Evolutionary conservation across 495 filamentous ascomycete species (phyloP), one percentile per base, ranked within the genome.

Genomic region (Hyphodiscus hymeniophilus): DNA sequence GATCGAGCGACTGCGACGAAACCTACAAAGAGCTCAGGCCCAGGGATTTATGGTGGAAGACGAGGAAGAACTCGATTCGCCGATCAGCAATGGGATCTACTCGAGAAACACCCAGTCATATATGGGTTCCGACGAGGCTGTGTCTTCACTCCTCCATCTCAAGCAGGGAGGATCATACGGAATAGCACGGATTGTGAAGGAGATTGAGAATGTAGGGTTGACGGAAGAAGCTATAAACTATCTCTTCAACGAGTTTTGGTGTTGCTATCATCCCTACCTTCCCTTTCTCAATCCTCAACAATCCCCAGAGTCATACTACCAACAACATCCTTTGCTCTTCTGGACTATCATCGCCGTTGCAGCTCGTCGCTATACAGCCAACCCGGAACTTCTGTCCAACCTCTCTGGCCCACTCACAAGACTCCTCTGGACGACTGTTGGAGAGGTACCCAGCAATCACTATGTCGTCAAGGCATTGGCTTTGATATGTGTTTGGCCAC

Each of bases 401-500:
- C 70, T 96, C 3, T 74, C 85, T 12, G 76, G 72, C 0, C 88
- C 87, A 16, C 66, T 94, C 38, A 84, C 81, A 10, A 74, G 81
- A 45, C 66, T 92, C 36, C 72, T 94, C 4, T 95, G 89, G 89
- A 77, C 77, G 35, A 89, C 87, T 0, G 66, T 95, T 20, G 82
- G 82, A 31, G 85, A 88, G 42, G 80, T 89, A 3, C 87, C 88
- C 13, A 86, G 88, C 55, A 92, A 76, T 58, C 89, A 94, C 58
- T 84, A 84, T 60, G 82, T 91, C n/a, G 86, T 94, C 54, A 94
- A 94, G 65, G 89, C 89, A 7, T 73, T 96, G 32, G 90, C 85
- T 63, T 61, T 96, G 21, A 70, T 96, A 32, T 96, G 89, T 66
- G 84, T 85, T 7, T 96, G 89, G 89, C 89, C 89, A 10, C 74